phyloP scores from a whole-genome alignment of 306 rosid genomes.

The Clitoria ternatea region DNA sequence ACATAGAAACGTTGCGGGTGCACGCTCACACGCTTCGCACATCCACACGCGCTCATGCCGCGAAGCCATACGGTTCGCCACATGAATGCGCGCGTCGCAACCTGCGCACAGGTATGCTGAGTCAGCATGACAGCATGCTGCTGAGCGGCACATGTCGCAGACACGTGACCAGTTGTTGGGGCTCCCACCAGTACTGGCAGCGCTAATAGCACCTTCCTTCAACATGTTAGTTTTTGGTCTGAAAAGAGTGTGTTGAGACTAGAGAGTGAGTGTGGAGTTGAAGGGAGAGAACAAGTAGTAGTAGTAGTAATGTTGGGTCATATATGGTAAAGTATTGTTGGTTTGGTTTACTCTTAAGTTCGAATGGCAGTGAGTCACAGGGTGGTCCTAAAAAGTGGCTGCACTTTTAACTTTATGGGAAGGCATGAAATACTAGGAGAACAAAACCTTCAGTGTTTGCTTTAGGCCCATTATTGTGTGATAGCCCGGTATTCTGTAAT shows the following conservation, averaged over 20 bases:
- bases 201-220: constrained; percentile 30
- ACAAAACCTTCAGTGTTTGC: neutral
- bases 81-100: constrained; percentile 56
- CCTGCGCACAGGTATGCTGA: constrained; percentile 48
- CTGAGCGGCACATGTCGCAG: constrained; percentile 56
- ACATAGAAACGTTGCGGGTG: constrained; percentile 65
- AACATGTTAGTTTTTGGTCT: constrained; percentile 32
- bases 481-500: neutral
- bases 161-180: constrained; percentile 42
- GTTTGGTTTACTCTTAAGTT: neutral
- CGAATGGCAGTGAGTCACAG: neutral
- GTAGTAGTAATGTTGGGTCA: no score
- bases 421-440: neutral
- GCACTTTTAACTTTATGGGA: constrained; percentile 6
- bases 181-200: neutral
- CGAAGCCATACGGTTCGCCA: constrained; percentile 43
- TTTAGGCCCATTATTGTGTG: neutral
- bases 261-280: no score
- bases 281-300: no score
- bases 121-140: constrained; percentile 65
- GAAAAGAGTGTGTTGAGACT: neutral
- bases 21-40: constrained; percentile 73
- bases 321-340: neutral
- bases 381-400: constrained; percentile 25
- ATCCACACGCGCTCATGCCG: constrained; percentile 71